These are phyloP conservation scores for Sclerospora graminicola DNA, from an alignment of 352 stramenopile genomes.

Conservation along the genomic window DNA sequence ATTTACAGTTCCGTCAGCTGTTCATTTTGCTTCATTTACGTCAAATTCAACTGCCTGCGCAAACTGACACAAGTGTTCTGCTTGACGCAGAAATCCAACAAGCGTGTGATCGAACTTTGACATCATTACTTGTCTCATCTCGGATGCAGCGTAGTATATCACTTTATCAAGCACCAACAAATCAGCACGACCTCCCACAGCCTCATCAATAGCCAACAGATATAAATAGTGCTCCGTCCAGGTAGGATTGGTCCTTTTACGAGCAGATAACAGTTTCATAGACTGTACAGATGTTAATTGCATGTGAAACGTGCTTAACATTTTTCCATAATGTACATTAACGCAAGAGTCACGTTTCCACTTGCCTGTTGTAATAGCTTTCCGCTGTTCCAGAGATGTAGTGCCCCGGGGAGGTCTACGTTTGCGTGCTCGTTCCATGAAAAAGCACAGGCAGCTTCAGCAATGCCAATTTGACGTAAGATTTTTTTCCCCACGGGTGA, in stretches of 20 bases:
- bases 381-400: neutral
- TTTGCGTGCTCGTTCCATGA: conserved; percentile 1
- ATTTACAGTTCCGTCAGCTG: neutral
- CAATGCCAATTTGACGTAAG: neutral
- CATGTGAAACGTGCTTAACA: neutral
- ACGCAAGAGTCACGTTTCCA: neutral
- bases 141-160: neutral
- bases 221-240: neutral
- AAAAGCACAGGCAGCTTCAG: neutral
- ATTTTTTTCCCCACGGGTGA: neutral
- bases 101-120: neutral
- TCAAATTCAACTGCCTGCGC: neutral
- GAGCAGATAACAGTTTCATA: neutral
- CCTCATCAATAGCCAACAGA: neutral
- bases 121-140: neutral
- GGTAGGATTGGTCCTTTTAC: neutral
- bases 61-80: neutral
- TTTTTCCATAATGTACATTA: conserved; percentile 2
- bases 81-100: neutral
- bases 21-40: neutral
- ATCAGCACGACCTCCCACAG: neutral
- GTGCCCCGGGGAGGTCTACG: neutral
- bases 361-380: conserved; percentile 6
- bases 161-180: neutral
- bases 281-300: neutral